Evolutionary conservation across 805 yeast species (phyloP).

Genomic region (Scheffersomyces spartinae): DNA sequence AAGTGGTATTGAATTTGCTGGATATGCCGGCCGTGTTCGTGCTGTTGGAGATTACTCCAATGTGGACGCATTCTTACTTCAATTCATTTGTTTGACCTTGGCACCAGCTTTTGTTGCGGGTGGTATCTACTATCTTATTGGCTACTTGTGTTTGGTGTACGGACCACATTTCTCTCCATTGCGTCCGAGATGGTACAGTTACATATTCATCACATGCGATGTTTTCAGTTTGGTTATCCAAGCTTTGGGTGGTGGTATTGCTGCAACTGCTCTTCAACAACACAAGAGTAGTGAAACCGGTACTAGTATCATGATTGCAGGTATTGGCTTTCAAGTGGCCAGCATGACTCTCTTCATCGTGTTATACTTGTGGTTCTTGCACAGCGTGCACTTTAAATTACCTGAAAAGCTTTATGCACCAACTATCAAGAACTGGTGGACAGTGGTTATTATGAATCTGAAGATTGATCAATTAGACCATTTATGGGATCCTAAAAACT

Average conservation of each 20-base stretch:
- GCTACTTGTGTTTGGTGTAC: slow-evolving; percentile 52
- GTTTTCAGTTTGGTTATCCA: slow-evolving; percentile 53
- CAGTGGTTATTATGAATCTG: too few relatives aligned
- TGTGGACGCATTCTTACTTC: slow-evolving; percentile 40
- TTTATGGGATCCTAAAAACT: slow-evolving; percentile 9
- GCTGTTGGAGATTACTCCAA: slow-evolving; percentile 24
- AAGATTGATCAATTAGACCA: slow-evolving; percentile 10
- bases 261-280: slow-evolving; percentile 33
- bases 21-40: slow-evolving; percentile 51
- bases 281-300: slow-evolving; percentile 30
- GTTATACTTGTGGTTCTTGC: slow-evolving; percentile 37
- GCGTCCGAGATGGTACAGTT: slow-evolving; percentile 50
- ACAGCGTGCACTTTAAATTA: too few relatives aligned
- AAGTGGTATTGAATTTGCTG: slow-evolving; percentile 47
- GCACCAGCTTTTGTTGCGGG: slow-evolving; percentile 84
- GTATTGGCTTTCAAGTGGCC: slow-evolving; percentile 65
- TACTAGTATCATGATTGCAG: slow-evolving; percentile 64
- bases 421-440: too few relatives aligned
- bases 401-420: too few relatives aligned
- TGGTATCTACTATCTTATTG: slow-evolving; percentile 64
- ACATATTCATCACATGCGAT: slow-evolving; percentile 58
- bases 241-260: slow-evolving; percentile 68
- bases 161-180: slow-evolving; percentile 41
- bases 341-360: slow-evolving; percentile 52
- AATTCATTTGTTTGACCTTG: slow-evolving; percentile 57